These are phyloP conservation scores for Fagopyrum tataricum DNA, from an alignment of 148 eudicot species.

Conservation along the genomic window DNA sequence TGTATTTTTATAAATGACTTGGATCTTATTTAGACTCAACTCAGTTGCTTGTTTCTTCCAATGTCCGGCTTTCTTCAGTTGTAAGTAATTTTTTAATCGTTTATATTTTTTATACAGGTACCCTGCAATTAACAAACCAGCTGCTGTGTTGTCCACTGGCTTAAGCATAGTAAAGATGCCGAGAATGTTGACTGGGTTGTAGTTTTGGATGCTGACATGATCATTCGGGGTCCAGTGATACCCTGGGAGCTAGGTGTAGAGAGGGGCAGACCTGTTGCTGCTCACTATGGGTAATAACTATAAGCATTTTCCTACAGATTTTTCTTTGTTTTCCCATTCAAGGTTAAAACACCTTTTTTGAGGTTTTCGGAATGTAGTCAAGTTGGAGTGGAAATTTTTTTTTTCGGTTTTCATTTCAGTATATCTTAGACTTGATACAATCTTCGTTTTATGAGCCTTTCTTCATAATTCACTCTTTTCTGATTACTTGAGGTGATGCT, in stretches of 20 bases:
- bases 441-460: no score
- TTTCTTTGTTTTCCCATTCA: no score
- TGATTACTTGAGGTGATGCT: no score
- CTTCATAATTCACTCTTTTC: no score
- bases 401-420: no score
- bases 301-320: background rate
- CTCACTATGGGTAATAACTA: constrained; percentile 71
- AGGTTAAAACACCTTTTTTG: no score
- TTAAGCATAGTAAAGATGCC: constrained; percentile 71
- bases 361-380: no score
- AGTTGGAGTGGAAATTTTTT: no score
- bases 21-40: background rate
- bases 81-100: background rate
- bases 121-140: constrained; percentile 96
- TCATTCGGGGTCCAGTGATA: constrained; percentile 83
- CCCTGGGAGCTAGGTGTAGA: constrained; percentile 96
- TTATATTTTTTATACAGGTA: constrained; percentile 63
- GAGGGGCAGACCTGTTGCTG: constrained; percentile 91
- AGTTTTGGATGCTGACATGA: constrained; percentile 87
- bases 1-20: no score
- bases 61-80: background rate
- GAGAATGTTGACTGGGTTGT: constrained; percentile 96
- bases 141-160: constrained; percentile 90
- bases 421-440: no score
- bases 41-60: background rate